Conservation (phyloP, 192 early-diverging fungal species). For the Martensiomyces pterosporus region DNA sequence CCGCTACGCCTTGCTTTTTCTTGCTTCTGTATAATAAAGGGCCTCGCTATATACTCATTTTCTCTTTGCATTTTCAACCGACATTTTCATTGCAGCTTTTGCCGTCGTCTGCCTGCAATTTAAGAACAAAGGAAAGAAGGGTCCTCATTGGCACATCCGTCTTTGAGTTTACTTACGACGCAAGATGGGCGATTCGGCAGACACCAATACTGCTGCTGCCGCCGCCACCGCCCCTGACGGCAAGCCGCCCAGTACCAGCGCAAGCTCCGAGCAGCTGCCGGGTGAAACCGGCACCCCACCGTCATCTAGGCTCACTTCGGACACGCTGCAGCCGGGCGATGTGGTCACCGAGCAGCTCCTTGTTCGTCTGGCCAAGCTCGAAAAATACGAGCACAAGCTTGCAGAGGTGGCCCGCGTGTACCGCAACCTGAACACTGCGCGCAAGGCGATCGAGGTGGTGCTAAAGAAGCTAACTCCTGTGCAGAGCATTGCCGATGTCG, state of each 20-base stretch:
- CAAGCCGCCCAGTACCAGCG: no score
- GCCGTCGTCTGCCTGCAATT: no score
- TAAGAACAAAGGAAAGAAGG: no score
- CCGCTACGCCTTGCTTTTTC: background rate
- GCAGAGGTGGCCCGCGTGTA: conserved; percentile 47
- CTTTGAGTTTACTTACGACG: no score
- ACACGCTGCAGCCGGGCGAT: conserved; percentile 24
- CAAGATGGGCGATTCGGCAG: no score
- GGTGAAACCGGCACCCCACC: background rate
- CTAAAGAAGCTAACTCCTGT: conserved; percentile 42
- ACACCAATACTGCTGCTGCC: no score
- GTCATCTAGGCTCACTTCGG: conserved; percentile 16
- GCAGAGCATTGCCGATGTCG: conserved; percentile 46
- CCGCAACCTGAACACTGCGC: conserved; percentile 41
- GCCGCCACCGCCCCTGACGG: no score
- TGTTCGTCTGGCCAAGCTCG: conserved; percentile 22
- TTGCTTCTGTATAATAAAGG: conserved; percentile 2
- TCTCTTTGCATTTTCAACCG: no score
- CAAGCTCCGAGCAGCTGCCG: no score
- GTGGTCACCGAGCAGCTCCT: conserved; percentile 21
- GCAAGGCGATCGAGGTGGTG: conserved; percentile 42
- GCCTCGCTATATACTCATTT: no score
- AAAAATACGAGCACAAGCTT: conserved; percentile 51
- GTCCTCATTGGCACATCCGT: no score
- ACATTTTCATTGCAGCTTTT: no score